These are phyloP conservation scores for Alopecurus myosuroides DNA, from an alignment of 176 grass and related monocot species.

Conservation along the genomic window DNA sequence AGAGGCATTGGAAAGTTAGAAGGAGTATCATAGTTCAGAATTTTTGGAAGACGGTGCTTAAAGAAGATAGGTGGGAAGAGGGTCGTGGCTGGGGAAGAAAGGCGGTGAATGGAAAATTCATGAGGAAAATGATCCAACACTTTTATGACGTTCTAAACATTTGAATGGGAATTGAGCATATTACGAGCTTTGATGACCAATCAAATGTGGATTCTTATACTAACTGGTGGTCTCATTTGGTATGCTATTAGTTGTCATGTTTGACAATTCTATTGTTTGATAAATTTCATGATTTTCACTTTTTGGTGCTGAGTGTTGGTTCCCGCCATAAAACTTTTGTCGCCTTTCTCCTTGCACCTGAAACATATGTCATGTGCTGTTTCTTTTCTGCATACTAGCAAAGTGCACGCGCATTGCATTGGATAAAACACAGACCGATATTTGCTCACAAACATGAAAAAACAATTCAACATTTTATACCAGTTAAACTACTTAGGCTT, in stretches of 20 bases:
- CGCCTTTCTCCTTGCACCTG: not conserved
- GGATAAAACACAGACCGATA: not conserved
- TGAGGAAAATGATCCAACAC: too few species aligned
- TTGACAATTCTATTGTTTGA: not conserved
- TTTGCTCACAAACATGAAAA: not conserved
- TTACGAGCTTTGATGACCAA: not conserved
- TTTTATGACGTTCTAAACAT: slow-evolving; percentile 3
- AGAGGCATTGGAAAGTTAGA: too few species aligned
- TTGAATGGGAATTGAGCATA: not conserved
- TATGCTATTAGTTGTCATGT: not conserved
- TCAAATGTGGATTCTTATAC: not conserved
- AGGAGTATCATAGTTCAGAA: too few species aligned
- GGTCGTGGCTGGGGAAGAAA: too few species aligned
- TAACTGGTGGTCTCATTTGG: not conserved
- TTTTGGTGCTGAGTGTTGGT: not conserved
- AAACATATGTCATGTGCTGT: not conserved
- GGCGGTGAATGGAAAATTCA: too few species aligned
- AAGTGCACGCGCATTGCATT: not conserved
- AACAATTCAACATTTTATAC: too few species aligned
- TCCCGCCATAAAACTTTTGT: not conserved
- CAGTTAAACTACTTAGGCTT: not conserved
- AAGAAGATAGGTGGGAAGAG: too few species aligned
- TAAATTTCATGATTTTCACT: not conserved
- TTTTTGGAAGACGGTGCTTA: too few species aligned
- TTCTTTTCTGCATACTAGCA: slow-evolving; percentile 4